Percentiles rank a stretch among this genome's conserved stretches.
Evolutionary conservation across 78 protist species (phyloP).

Genomic region (Dictyostelium citrinum): DNA sequence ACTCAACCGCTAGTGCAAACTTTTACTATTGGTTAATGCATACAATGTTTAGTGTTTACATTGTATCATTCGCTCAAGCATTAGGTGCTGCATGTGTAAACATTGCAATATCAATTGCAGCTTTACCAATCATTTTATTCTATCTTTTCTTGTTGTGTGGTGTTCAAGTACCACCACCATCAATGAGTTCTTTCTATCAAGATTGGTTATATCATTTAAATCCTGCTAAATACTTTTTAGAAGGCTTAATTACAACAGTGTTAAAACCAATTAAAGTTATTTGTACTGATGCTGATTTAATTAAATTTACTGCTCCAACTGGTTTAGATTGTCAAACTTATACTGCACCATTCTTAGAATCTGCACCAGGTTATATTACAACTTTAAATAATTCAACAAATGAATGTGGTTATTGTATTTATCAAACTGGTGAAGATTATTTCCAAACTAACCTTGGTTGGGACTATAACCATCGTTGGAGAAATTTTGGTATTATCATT

Average conservation of each 20-base stretch:
- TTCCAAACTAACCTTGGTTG: slow-evolving; percentile 13
- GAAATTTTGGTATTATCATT: slow-evolving; percentile 58
- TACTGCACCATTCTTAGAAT: slow-evolving; percentile 19
- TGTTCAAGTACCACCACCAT: slow-evolving; percentile 43
- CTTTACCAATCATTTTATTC: slow-evolving; percentile 36
- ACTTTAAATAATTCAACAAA: not conserved
- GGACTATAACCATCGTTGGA: slow-evolving; percentile 26
- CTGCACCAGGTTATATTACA: slow-evolving; percentile 5
- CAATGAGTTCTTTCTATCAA: slow-evolving; percentile 22
- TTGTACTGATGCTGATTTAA: slow-evolving; percentile 22
- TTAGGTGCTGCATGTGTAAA: slow-evolving; percentile 58
- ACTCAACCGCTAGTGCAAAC: not conserved
- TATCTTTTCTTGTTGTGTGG: slow-evolving; percentile 57
- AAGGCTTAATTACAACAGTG: slow-evolving; percentile 56
- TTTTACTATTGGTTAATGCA: slow-evolving; percentile 59
- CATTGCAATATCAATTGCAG: slow-evolving; percentile 11
- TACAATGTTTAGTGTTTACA: slow-evolving; percentile 14
- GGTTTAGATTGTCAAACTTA: slow-evolving; percentile 32
- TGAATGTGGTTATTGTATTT: slow-evolving; percentile 52
- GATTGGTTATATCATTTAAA: slow-evolving; percentile 22
- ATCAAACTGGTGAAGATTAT: slow-evolving; percentile 46
- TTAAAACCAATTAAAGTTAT: not conserved
- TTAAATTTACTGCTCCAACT: not conserved
- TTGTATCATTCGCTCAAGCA: slow-evolving; percentile 13
- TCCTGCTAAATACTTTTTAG: slow-evolving; percentile 32